A percentile compares a stretch with the other conserved stretches of the same genome.
Evolutionary conservation across 2,329 filamentous ascomycete genomes (phyloP).

Genomic region (Xylaria sp.): DNA sequence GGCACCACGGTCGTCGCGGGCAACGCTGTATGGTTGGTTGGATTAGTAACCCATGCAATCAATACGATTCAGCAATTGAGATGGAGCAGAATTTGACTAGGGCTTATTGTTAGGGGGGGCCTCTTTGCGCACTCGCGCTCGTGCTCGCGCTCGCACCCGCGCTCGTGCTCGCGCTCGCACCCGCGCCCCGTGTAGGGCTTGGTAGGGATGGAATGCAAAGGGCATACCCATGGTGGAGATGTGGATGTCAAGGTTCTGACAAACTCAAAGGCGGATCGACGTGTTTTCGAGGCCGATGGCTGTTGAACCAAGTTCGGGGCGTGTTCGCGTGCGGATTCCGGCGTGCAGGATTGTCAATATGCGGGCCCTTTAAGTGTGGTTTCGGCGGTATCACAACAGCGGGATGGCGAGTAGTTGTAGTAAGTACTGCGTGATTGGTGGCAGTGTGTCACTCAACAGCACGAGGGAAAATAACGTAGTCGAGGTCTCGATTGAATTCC

Average conservation of each 20-base stretch:
- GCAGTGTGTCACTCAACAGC: neutral
- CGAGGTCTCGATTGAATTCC: neutral
- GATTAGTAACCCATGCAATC: slow-evolving; percentile 8
- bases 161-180: too few species aligned
- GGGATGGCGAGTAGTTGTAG: slow-evolving; percentile 1
- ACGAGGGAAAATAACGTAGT: neutral
- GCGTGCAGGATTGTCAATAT: slow-evolving; percentile 5
- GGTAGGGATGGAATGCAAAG: neutral
- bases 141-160: too few species aligned
- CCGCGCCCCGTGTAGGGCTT: too few species aligned
- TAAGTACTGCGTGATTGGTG: neutral
- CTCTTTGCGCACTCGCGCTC: neutral
- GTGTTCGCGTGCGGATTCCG: slow-evolving; percentile 1
- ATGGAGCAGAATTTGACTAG: too few species aligned
- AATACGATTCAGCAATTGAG: too few species aligned
- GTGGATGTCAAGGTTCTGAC: slow-evolving; percentile 1
- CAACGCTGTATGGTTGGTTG: neutral
- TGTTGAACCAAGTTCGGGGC: neutral
- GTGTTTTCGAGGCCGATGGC: neutral
- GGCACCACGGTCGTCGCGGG: slow-evolving; percentile 57
- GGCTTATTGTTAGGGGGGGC: slow-evolving; percentile 3
- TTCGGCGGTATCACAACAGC: slow-evolving; percentile 12
- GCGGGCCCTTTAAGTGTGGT: slow-evolving; percentile 5
- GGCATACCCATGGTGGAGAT: slow-evolving; percentile 20
- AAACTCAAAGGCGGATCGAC: slow-evolving; percentile 2